phyloP scores from a whole-genome alignment of 2,329 filamentous ascomycete species.

The Thermochaetoides dissita region DNA sequence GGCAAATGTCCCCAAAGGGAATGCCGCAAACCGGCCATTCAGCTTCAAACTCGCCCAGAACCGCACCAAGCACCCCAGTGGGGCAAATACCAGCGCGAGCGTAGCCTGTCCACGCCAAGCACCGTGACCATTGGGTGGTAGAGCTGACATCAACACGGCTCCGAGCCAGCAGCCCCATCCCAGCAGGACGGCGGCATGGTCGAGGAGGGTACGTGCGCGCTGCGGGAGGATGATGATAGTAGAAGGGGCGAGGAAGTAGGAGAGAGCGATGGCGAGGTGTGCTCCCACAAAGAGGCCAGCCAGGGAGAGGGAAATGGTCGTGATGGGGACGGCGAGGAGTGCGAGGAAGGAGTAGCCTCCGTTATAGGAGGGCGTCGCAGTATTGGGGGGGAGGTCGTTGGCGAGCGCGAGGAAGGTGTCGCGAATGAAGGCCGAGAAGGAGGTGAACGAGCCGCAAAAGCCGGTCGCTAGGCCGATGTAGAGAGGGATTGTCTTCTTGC shows the following conservation, averaged over 20 bases:
- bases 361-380: constrained; percentile 32
- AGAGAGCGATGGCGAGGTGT: constrained; percentile 54
- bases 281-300: constrained; percentile 57
- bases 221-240: constrained; percentile 46
- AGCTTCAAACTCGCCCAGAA: constrained; percentile 59
- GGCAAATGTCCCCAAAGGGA: constrained; percentile 74
- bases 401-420: constrained; percentile 68
- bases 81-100: constrained; percentile 72
- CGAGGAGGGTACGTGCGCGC: constrained; percentile 43
- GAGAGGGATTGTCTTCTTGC: constrained; percentile 76
- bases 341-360: constrained; percentile 76
- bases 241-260: constrained; percentile 22
- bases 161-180: constrained; percentile 67
- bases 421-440: constrained; percentile 73
- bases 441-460: constrained; percentile 64
- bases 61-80: constrained; percentile 59
- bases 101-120: constrained; percentile 62
- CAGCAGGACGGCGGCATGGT: constrained; percentile 49
- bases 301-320: constrained; percentile 57
- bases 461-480: constrained; percentile 61
- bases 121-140: constrained; percentile 49
- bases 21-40: constrained; percentile 52
- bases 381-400: constrained; percentile 51
- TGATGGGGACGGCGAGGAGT: constrained; percentile 57
- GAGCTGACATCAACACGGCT: constrained; percentile 55